Conservation (phyloP, 805 yeast genomes). For the Barnettozyma californica region DNA sequence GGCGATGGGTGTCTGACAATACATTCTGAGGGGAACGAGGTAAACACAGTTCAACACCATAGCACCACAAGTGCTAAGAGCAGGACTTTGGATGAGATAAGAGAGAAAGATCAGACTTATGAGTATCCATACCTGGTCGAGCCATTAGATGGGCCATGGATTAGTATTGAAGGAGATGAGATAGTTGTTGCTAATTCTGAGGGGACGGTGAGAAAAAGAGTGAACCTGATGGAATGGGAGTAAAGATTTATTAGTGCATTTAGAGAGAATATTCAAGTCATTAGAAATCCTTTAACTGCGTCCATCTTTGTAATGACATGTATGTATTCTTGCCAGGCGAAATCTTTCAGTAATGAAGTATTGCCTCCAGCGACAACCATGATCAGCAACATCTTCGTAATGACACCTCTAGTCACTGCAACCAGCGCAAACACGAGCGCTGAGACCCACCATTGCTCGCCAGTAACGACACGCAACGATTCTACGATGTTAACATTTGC, state of each 20-base stretch:
- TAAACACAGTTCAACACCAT: neutral
- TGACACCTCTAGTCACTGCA: conserved; percentile 6
- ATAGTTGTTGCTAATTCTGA: conserved; percentile 43
- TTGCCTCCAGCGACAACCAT: conserved; percentile 12
- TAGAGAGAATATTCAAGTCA: neutral
- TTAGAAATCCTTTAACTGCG: neutral
- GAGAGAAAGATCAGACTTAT: conserved; percentile 68
- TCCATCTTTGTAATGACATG: neutral
- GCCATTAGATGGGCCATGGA: conserved; percentile 80
- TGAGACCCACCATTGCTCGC: conserved; percentile 16
- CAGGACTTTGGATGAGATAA: conserved; percentile 71
- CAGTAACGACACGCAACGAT: conserved; percentile 44
- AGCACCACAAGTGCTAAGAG: neutral
- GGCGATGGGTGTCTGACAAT: conserved; percentile 19
- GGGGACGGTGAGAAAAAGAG: conserved; percentile 32
- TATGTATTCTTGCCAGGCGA: conserved; percentile 30
- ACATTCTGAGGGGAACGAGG: conserved; percentile 3
- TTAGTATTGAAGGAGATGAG: conserved; percentile 58
- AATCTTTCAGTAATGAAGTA: conserved; percentile 36
- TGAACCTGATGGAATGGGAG: conserved; percentile 40
- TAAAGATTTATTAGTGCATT: conserved; percentile 10
- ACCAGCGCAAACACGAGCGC: conserved; percentile 10
- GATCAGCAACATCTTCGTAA: conserved; percentile 15
- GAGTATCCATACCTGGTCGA: conserved; percentile 70
- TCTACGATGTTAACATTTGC: conserved; percentile 63